Evolutionary conservation across 1,284 basidiomycete species (phyloP), one percentile per base, ranked within the genome.

Genomic region (Malassezia yamatoensis): DNA sequence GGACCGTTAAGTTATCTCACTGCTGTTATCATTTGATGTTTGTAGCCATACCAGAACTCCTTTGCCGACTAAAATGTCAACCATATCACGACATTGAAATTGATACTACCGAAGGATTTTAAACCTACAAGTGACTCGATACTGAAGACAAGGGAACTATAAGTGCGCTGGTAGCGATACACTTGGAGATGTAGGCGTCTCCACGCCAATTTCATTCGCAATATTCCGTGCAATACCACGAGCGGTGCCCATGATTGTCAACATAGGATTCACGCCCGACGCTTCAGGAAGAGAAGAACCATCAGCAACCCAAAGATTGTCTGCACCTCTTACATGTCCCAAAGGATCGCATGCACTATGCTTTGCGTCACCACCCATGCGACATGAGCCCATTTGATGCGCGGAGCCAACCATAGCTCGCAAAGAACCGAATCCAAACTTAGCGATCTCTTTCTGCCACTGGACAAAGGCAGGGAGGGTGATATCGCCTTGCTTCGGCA

Each of bases 211-310:
- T 15, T 73, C 70, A 21, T 51, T 48, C 12, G 68, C 69, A n/a
- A 74, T 61, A 45, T 73, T 72, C 33, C 72, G 54, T 5, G 70
- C 63, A 24, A 73, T 62, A 37, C 65, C 65, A 16, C 68, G 61
- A 2, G 69, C 62, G 12, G 61, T 63, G 13, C 65, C 69, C 69
- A 73, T 70, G 39, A 68, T 71, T 7, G 78, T 77, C 47, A 79
- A 70, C 77, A 79, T 78, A 0, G 78, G 78, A 61, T 79, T 79
- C 53, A 79, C 78, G 32, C 77, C 78, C 3, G 71, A 71, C 4
- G 76, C 74, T 44, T 74, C 75, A 9, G 76, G 76, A 54, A 79
- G 68, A 37, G 73, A 65, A 35, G 70, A 73, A 21, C 77, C 78
- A 49, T 79, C 78, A 7, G 78, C 78, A 21, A 78, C 70, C 66